Evolutionary conservation across 2,329 filamentous ascomycete genomes (phyloP).

Genomic region (Fulvia fulva): DNA sequence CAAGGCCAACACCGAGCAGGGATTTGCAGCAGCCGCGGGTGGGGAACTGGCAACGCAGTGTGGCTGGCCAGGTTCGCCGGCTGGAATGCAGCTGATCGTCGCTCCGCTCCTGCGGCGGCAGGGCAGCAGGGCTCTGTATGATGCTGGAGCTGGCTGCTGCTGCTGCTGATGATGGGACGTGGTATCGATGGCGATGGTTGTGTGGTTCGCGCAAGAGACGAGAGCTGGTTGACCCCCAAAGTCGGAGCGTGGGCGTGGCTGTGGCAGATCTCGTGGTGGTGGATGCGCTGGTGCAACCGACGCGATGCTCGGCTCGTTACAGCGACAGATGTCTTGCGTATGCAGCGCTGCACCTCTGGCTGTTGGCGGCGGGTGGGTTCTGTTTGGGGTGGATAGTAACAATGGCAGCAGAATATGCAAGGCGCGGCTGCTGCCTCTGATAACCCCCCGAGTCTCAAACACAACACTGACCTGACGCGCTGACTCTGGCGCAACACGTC

Average conservation of each 20-base stretch:
- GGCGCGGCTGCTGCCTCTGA: not conserved
- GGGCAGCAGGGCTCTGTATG: slow-evolving; percentile 2
- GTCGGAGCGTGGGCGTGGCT: not conserved
- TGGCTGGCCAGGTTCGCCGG: slow-evolving; percentile 17
- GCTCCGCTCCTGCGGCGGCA: slow-evolving; percentile 11
- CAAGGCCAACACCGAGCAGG: slow-evolving; percentile 14
- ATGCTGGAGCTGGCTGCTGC: not conserved
- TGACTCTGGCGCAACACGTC: not conserved
- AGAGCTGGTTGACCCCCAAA: not conserved
- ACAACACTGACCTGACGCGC: not conserved
- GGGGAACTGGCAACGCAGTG: slow-evolving; percentile 16
- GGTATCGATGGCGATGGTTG: not conserved
- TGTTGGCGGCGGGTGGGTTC: not conserved
- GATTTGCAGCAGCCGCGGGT: slow-evolving; percentile 10
- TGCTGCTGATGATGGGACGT: not conserved
- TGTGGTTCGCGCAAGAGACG: not conserved
- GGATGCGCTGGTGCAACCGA: not conserved
- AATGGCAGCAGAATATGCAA: not conserved
- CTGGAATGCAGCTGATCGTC: slow-evolving; percentile 17
- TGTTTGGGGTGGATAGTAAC: not conserved
- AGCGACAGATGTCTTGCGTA: slow-evolving; percentile 9
- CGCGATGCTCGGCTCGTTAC: not conserved
- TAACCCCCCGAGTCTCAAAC: not conserved
- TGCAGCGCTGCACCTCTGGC: not conserved
- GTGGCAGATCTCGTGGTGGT: slow-evolving; percentile 1